Evolutionary conservation across 2,329 filamentous ascomycete species (phyloP).

Genomic region (Botrytis aclada): DNA sequence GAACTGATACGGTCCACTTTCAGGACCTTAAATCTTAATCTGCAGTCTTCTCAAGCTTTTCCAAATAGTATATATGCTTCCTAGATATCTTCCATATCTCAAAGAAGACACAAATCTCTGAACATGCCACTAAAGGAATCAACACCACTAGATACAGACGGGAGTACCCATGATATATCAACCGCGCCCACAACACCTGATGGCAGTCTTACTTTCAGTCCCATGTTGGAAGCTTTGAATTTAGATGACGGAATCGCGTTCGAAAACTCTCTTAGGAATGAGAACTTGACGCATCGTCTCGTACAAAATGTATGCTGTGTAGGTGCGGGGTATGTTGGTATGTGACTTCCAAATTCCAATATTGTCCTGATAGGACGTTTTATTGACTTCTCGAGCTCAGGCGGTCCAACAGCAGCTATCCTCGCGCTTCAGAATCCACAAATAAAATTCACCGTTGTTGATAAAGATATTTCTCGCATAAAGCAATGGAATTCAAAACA

Average conservation of each 20-base stretch:
- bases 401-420: constrained; percentile 72
- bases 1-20: neutral
- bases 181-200: constrained; percentile 47
- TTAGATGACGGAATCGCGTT: constrained; percentile 29
- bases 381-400: constrained; percentile 35
- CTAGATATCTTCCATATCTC: neutral
- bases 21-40: neutral
- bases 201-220: constrained; percentile 44
- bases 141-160: constrained; percentile 35
- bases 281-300: neutral
- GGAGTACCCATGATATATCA: constrained; percentile 37
- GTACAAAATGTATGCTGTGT: constrained; percentile 67
- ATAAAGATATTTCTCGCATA: constrained; percentile 63
- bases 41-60: neutral
- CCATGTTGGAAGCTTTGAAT: constrained; percentile 39
- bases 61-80: neutral
- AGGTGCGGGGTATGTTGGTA: constrained; percentile 74
- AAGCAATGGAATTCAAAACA: constrained; percentile 69
- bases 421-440: constrained; percentile 71
- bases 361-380: neutral
- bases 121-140: constrained; percentile 28
- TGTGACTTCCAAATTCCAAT: constrained; percentile 36
- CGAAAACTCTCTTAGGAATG: constrained; percentile 7
- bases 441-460: constrained; percentile 71
- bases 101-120: neutral